Evolutionary conservation across 106 monocot species (phyloP).

Genomic region (Chionographis japonica): DNA sequence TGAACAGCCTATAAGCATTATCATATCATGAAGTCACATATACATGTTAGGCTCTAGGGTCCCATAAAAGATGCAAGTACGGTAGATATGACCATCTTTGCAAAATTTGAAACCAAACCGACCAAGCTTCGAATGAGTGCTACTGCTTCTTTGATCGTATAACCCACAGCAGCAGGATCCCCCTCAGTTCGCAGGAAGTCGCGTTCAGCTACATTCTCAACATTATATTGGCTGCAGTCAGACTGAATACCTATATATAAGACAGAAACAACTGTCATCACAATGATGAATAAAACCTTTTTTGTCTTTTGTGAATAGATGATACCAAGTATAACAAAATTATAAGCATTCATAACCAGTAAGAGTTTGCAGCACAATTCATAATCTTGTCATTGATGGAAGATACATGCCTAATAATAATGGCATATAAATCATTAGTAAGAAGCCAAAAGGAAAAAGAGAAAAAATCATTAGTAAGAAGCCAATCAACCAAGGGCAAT

Average conservation of each 20-base stretch:
- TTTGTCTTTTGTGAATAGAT: background rate
- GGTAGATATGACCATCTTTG: background rate
- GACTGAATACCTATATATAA: conserved; percentile 26
- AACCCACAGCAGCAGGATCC: conserved; percentile 87
- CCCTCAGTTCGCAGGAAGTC: conserved; percentile 93
- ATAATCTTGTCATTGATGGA: too few species aligned
- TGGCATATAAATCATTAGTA: too few species aligned
- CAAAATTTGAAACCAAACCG: conserved; percentile 6
- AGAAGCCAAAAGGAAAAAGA: too few species aligned
- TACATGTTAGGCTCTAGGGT: too few species aligned
- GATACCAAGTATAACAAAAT: background rate
- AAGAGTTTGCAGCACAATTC: too few species aligned
- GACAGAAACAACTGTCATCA: conserved; percentile 17
- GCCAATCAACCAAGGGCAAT: too few species aligned
- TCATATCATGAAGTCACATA: too few species aligned
- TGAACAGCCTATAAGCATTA: too few species aligned
- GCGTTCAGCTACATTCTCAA: conserved; percentile 71
- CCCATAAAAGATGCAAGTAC: background rate
- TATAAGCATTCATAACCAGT: too few species aligned
- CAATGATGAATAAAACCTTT: background rate
- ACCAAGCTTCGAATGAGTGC: conserved; percentile 87
- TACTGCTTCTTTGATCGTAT: conserved; percentile 89
- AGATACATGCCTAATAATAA: too few species aligned
- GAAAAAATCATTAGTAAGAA: too few species aligned
- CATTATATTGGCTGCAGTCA: conserved; percentile 31